Base-by-base conservation (phyloP, 1,284 basidiomycete genomes). In the Stereum hirsutum region DNA sequence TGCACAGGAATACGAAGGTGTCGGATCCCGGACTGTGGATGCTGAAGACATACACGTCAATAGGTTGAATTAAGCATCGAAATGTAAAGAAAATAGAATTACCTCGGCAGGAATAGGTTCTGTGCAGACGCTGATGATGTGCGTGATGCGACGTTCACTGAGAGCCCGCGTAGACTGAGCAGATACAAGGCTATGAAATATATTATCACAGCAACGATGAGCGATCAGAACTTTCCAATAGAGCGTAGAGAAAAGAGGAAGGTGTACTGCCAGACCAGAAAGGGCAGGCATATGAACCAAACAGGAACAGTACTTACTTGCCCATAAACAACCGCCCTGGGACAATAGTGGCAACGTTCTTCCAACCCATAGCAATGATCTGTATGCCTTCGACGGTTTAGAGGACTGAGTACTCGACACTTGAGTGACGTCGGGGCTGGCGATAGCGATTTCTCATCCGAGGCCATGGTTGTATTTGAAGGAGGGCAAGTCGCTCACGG, bases 101-200 rank as follows among this genome's bases (percentile, higher is more conserved):
- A n/a, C n/a, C n/a, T 88, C 83, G 39, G 82, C 80, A 28, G 85
- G 84, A 40, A 87, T 84, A 5, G 70, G 69, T 48, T 87, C 85
- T 42, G 64, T 61, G 53, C 84, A 86, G 35, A 86, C 81, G 39
- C 83, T 86, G 27, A 87, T 60, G 45, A 88, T 81, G 60, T 88
- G 84, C 3, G 82, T 84, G 51, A 88, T 80, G 46, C 74, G 74
- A 48, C 78, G 75, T 58, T 88, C 85, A 39, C 77, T 72, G 58
- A 87, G 68, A 47, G 81, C 76, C 57, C 85, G 75, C 32, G 84
- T 75, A 23, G 85, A 84, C 49, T 73, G 73, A 34, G 83, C 84
- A 42, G 83, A 81, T 52, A 74, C 68, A 51, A 86, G 69, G 57
- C 83, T 87, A 57, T n/a, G n/a, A n/a, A n/a, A n/a, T n/a, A n/a